Conservation (phyloP, 2,329 filamentous ascomycete genomes). For the Tolypocladium nubicola region DNA sequence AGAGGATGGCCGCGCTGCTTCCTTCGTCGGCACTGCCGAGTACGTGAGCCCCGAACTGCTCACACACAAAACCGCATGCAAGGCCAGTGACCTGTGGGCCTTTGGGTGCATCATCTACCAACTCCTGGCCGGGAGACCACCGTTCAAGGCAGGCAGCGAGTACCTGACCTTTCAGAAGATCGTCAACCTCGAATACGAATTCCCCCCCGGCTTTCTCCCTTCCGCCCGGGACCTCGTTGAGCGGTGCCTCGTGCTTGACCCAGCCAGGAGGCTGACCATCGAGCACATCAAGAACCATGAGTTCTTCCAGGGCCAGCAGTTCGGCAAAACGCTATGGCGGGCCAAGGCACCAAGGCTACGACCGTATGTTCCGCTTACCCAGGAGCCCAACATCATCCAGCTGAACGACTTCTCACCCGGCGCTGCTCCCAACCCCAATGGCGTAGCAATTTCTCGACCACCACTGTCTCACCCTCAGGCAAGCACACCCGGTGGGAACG, state of each 20-base stretch:
- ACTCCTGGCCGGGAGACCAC: conserved; percentile 85
- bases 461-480: conserved; percentile 24
- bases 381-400: conserved; percentile 65
- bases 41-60: conserved; percentile 97
- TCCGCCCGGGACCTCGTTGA: conserved; percentile 85
- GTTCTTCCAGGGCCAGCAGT: conserved; percentile 82
- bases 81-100: conserved; percentile 95
- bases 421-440: conserved; percentile 12
- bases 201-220: conserved; percentile 77
- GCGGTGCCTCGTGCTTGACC: conserved; percentile 80
- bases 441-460: conserved; percentile 16
- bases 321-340: conserved; percentile 80
- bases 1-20: conserved; percentile 70
- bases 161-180: conserved; percentile 99
- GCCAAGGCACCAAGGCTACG: conserved; percentile 80
- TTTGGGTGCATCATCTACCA: conserved; percentile 98
- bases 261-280: conserved; percentile 70
- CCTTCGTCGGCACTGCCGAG: conserved; percentile 94
- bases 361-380: conserved; percentile 66
- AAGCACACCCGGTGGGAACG: conserved; percentile 30
- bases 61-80: conserved; percentile 93
- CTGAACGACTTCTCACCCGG: conserved; percentile 44
- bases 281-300: conserved; percentile 96
- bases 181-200: conserved; percentile 86
- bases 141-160: conserved; percentile 92